phyloP scores from a whole-genome alignment of 345 rosid genomes.

The Salix caprea region DNA sequence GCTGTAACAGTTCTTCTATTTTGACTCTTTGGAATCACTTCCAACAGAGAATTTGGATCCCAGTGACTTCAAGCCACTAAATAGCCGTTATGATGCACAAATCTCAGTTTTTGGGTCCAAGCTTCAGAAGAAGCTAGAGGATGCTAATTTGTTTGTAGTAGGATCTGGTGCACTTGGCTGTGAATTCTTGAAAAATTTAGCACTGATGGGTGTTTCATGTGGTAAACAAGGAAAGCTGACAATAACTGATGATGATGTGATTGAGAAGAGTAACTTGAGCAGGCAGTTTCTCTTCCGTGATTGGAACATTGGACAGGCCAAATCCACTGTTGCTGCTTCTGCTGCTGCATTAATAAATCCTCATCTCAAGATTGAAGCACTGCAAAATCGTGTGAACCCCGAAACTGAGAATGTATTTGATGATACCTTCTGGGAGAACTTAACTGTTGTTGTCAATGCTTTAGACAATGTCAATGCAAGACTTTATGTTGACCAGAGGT shows the following conservation, averaged over 20 bases:
- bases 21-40: conserved; percentile 92
- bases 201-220: conserved; percentile 95
- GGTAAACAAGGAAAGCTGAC: conserved; percentile 76
- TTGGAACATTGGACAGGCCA: conserved; percentile 99
- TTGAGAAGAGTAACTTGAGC: conserved; percentile 98
- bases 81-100: conserved; percentile 93
- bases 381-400: conserved; percentile 92
- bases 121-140: conserved; percentile 88
- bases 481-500: conserved; percentile 93
- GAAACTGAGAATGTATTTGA: conserved; percentile 93
- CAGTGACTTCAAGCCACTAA: conserved; percentile 61
- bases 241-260: conserved; percentile 97
- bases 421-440: conserved; percentile 88
- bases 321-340: conserved; percentile 96
- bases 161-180: conserved; percentile 99
- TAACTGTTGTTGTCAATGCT: conserved; percentile 80
- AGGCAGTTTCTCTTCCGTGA: conserved; percentile 98
- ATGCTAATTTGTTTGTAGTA: conserved; percentile 73
- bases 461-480: conserved; percentile 94
- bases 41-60: conserved; percentile 69
- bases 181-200: conserved; percentile 90
- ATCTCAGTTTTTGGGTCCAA: conserved; percentile 94
- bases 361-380: conserved; percentile 65
- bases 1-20: conserved; percentile 75
- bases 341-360: conserved; percentile 83